These are phyloP conservation scores for Themeda triandra DNA, from an alignment of 176 grass and related monocot genomes.

Conservation along the genomic window DNA sequence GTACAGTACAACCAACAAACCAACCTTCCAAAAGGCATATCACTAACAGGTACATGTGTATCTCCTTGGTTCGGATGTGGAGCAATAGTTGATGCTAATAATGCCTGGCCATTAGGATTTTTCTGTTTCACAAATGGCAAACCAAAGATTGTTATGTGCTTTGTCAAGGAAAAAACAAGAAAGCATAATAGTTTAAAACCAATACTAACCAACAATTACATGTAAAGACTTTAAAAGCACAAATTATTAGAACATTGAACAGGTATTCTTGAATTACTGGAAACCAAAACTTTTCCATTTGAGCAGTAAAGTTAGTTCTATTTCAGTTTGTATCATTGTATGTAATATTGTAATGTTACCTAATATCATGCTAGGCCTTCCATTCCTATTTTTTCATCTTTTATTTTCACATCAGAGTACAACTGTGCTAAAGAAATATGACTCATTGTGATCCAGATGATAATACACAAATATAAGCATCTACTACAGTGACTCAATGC, in stretches of 20 bases:
- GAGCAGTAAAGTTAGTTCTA: not conserved
- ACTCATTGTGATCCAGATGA: slow-evolving; percentile 10
- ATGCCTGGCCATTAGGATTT: slow-evolving; percentile 84
- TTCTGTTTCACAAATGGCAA: slow-evolving; percentile 54
- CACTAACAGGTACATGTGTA: slow-evolving; percentile 22
- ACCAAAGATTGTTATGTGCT: slow-evolving; percentile 14
- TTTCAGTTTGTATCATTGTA: not conserved
- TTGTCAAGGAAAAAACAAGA: not conserved
- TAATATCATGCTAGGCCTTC: not conserved
- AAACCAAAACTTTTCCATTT: not conserved
- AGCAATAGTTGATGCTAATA: slow-evolving; percentile 83
- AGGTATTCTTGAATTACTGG: not conserved
- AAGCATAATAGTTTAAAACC: not conserved
- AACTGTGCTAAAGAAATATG: not conserved
- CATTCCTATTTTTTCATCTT: not conserved
- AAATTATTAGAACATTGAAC: not conserved
- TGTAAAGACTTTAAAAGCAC: slow-evolving; percentile 8
- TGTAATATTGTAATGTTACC: not conserved
- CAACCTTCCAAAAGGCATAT: slow-evolving; percentile 96
- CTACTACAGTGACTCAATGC: not conserved
- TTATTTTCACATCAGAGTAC: not conserved
- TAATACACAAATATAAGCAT: not conserved
- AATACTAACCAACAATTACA: not conserved
- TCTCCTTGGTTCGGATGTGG: slow-evolving; percentile 46
- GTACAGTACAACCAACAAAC: slow-evolving; percentile 8